Evolutionary conservation across 2,329 filamentous ascomycete genomes (phyloP).

Genomic region (Lachnellula cervina): DNA sequence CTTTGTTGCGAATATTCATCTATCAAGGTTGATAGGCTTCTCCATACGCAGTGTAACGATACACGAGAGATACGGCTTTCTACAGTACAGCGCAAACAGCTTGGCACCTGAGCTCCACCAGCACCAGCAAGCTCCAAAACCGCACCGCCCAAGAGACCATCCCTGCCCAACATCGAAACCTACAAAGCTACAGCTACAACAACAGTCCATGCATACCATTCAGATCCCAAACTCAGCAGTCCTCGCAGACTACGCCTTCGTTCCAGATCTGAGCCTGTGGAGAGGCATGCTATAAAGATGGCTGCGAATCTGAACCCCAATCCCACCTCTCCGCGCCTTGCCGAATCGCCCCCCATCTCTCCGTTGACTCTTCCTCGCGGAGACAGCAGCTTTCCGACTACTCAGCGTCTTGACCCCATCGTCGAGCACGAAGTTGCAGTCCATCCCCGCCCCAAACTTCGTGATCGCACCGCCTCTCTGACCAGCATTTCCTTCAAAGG

Average conservation of each 20-base stretch:
- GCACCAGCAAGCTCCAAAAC: not conserved
- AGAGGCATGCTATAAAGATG: slow-evolving; percentile 9
- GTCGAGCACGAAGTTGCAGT: slow-evolving; percentile 30
- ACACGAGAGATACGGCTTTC: not conserved
- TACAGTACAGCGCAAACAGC: not conserved
- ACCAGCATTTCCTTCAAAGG: slow-evolving; percentile 27
- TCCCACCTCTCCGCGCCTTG: not conserved
- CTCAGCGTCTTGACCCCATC: slow-evolving; percentile 27
- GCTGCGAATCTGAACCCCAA: not conserved
- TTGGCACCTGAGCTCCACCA: too few species aligned
- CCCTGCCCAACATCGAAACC: not conserved
- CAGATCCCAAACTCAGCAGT: slow-evolving; percentile 5
- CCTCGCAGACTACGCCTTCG: slow-evolving; percentile 8
- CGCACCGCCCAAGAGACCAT: not conserved
- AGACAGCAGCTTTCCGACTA: slow-evolving; percentile 6
- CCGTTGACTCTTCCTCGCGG: slow-evolving; percentile 15
- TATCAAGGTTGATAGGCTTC: not conserved
- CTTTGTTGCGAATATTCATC: not conserved
- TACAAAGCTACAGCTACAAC: not conserved
- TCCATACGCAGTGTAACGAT: not conserved
- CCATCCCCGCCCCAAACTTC: slow-evolving; percentile 12
- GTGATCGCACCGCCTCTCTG: slow-evolving; percentile 17
- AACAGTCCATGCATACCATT: slow-evolving; percentile 8
- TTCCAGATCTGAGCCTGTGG: slow-evolving; percentile 10
- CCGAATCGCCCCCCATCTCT: slow-evolving; percentile 17